phyloP scores from a whole-genome alignment of 257 asterid species.

The Apocynum venetum region DNA sequence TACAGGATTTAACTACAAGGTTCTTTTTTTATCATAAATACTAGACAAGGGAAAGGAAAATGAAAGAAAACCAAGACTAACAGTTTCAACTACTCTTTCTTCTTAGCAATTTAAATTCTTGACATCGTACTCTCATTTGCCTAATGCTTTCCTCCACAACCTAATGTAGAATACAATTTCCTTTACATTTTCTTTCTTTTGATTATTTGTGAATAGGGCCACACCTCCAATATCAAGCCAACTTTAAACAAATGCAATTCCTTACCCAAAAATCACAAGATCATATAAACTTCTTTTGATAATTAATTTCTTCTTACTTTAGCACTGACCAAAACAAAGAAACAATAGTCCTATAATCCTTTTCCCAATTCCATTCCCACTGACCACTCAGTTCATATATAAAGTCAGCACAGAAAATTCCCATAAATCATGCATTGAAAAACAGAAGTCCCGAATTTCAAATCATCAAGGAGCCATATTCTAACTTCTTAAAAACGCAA shows the following conservation, averaged over 20 bases:
- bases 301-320: background rate
- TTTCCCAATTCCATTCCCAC: constrained; percentile 1
- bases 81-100: background rate
- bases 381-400: background rate
- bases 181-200: background rate
- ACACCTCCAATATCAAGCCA: background rate
- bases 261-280: background rate
- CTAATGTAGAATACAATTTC: background rate
- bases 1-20: background rate
- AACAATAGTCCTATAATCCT: background rate
- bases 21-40: background rate
- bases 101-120: background rate
- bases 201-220: background rate
- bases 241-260: background rate
- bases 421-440: background rate
- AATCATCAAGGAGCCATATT: background rate
- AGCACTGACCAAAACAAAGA: background rate
- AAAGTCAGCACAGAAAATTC: background rate
- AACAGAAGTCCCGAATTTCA: background rate
- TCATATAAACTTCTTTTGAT: background rate
- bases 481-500: background rate
- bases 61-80: background rate
- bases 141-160: background rate
- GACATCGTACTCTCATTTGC: background rate
- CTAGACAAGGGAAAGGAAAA: background rate